phyloP scores from a whole-genome alignment of 768 basidiomycete species.

The Leucocoprinus birnbaumii region DNA sequence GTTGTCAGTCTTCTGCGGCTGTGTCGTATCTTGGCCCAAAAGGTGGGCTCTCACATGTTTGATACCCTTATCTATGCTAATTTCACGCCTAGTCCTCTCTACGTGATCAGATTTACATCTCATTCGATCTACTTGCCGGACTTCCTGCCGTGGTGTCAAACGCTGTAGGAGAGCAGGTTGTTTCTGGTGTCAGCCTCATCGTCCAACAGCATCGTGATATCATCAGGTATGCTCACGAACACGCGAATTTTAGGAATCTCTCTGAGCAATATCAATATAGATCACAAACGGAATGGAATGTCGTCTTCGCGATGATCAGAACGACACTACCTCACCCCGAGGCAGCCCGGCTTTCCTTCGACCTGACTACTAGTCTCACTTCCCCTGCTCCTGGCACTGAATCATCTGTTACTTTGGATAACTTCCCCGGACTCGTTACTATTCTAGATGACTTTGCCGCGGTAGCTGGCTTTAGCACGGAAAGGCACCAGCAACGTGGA shows the following conservation, averaged over 20 bases:
- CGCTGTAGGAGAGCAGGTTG: conserved; percentile 89
- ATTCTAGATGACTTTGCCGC: conserved; percentile 87
- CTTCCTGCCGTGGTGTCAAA: conserved; percentile 74
- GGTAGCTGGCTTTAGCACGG: conserved; percentile 56
- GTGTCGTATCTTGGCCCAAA: conserved; percentile 78
- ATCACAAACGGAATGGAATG: conserved; percentile 94
- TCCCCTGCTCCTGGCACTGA: conserved; percentile 61
- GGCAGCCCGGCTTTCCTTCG: conserved; percentile 83
- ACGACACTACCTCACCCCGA: conserved; percentile 84
- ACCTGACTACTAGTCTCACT: conserved; percentile 66
- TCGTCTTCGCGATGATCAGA: conserved; percentile 84
- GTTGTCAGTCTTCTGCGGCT: conserved; percentile 85
- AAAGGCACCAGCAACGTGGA: conserved; percentile 53
- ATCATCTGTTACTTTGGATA: conserved; percentile 69
- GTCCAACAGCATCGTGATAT: conserved; percentile 74
- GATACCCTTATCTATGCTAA: conserved; percentile 7
- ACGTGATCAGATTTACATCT: conserved; percentile 92
- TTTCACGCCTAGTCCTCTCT: conserved; percentile 55
- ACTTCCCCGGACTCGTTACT: conserved; percentile 74
- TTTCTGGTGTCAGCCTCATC: conserved; percentile 76
- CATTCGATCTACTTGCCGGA: conserved; percentile 85
- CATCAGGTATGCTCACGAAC: conserved; percentile 47
- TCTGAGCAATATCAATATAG: conserved; percentile 29
- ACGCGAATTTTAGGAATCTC: not conserved
- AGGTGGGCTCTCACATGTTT: conserved; percentile 41